These are phyloP conservation scores for Acephala macrosclerotiorum DNA, from an alignment of 2,329 filamentous ascomycete genomes.

Conservation along the genomic window DNA sequence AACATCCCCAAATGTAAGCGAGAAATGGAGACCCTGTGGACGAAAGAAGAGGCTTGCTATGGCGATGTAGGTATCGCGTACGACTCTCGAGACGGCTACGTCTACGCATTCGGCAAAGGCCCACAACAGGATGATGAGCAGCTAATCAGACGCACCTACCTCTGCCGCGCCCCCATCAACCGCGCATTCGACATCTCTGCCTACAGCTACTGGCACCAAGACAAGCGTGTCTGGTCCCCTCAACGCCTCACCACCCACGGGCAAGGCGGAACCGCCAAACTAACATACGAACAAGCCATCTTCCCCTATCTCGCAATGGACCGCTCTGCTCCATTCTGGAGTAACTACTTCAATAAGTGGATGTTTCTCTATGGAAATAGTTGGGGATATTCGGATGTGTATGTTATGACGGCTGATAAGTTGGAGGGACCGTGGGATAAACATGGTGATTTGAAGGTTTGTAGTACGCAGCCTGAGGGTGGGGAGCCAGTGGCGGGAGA, in stretches of 20 bases:
- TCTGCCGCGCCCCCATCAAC: constrained; percentile 12
- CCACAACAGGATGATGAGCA: constrained; percentile 18
- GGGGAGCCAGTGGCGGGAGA: constrained; percentile 13
- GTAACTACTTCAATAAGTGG: constrained; percentile 22
- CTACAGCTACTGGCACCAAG: constrained; percentile 12
- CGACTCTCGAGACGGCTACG: constrained; percentile 12
- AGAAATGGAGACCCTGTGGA: constrained; percentile 16
- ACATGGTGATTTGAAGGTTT: constrained; percentile 10
- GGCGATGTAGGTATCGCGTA: constrained; percentile 16
- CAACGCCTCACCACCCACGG: constrained; percentile 12
- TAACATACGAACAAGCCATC: constrained; percentile 11
- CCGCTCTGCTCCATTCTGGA: constrained; percentile 17
- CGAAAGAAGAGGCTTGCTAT: constrained; percentile 16
- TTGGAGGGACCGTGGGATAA: constrained; percentile 19
- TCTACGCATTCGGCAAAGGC: constrained; percentile 18
- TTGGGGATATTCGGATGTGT: constrained; percentile 21
- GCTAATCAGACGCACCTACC: constrained; percentile 14
- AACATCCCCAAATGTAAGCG: constrained; percentile 11
- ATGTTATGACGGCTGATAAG: constrained; percentile 21
- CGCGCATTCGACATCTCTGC: constrained; percentile 11
- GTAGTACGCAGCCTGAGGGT: constrained; percentile 14
- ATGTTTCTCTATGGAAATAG: constrained; percentile 20
- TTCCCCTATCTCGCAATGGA: constrained; percentile 16
- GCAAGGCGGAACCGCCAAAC: not conserved
- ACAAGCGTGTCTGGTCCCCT: constrained; percentile 1